Evolutionary conservation across 129 eudicot species (phyloP).

Genomic region (Flaveria brownii): DNA sequence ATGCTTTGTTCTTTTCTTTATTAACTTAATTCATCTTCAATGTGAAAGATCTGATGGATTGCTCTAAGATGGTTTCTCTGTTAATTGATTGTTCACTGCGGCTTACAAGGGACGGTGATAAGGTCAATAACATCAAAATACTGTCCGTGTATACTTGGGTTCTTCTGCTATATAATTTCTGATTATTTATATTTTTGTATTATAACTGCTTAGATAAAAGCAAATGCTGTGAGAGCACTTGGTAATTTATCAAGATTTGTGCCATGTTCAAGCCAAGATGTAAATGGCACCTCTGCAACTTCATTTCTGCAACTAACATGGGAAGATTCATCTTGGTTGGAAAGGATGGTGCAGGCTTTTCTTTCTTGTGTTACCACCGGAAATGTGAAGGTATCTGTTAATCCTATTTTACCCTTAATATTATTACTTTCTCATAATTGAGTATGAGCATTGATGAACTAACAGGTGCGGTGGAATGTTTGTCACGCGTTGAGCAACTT

Average conservation of each 20-base stretch:
- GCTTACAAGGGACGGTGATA: constrained; percentile 83
- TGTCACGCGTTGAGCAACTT: constrained; percentile 94
- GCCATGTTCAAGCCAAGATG: constrained; percentile 47
- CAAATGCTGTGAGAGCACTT: constrained; percentile 95
- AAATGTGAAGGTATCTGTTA: constrained; percentile 72
- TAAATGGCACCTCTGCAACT: constrained; percentile 12
- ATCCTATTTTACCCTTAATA: background rate
- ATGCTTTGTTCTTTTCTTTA: background rate
- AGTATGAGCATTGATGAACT: constrained; percentile 27
- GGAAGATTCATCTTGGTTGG: constrained; percentile 50
- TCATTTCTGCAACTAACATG: constrained; percentile 33
- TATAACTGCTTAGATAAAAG: constrained; percentile 59
- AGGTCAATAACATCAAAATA: constrained; percentile 46
- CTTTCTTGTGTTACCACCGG: constrained; percentile 95
- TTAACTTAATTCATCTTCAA: constrained; percentile 9
- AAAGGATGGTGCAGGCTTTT: constrained; percentile 84
- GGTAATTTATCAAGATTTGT: constrained; percentile 84
- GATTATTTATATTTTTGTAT: constrained; percentile 1
- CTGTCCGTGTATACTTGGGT: background rate
- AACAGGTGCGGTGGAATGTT: constrained; percentile 99
- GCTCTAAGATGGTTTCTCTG: constrained; percentile 42
- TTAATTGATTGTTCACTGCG: constrained; percentile 68
- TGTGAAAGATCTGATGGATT: constrained; percentile 45
- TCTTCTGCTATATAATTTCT: background rate
- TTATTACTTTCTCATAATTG: background rate